A percentile compares a stretch with the other conserved stretches of the same genome.
phyloP scores from a whole-genome alignment of 441 rosid genomes.

The Corymbia calophylla region DNA sequence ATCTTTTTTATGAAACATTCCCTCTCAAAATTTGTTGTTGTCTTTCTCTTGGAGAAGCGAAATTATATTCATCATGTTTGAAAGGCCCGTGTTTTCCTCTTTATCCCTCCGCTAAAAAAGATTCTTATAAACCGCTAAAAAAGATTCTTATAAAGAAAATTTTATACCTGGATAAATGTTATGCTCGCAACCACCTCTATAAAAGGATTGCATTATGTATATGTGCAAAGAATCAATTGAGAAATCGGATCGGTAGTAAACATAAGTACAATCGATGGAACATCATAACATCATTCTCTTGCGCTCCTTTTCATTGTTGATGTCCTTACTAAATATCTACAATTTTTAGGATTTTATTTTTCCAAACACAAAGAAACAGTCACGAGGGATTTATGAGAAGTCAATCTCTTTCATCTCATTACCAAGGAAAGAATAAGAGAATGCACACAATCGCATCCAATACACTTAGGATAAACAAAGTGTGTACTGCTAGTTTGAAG shows the following conservation, averaged over 20 bases:
- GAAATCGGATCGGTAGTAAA: background rate
- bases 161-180: background rate
- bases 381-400: background rate
- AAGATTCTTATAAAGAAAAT: background rate
- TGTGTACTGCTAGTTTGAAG: too few relatives aligned
- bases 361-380: background rate
- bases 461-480: background rate
- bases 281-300: too few relatives aligned
- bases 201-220: background rate
- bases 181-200: background rate
- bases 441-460: background rate
- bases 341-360: background rate
- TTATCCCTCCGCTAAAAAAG: rapidly evolving
- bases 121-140: too few relatives aligned
- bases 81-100: background rate
- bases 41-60: background rate
- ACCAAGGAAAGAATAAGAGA: background rate
- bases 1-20: background rate
- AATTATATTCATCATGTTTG: too few relatives aligned
- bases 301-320: too few relatives aligned
- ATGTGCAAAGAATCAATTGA: background rate
- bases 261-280: background rate
- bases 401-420: background rate
- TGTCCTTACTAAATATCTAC: background rate
- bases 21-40: background rate